Evolutionary conservation across 257 asterid genomes (phyloP).

Genomic region (Ligustrum vulgare): DNA sequence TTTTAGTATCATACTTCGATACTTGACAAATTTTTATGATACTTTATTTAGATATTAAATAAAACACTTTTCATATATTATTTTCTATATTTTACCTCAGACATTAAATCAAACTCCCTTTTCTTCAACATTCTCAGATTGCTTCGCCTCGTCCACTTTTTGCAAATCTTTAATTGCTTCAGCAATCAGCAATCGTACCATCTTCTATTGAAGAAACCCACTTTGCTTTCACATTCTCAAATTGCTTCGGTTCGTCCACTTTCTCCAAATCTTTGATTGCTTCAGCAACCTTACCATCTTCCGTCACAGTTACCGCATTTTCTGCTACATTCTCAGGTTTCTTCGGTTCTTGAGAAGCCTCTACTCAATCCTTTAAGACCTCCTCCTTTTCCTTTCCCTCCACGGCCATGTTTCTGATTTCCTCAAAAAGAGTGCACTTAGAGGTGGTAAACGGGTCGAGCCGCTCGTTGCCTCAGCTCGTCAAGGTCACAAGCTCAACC

Average conservation of each 20-base stretch:
- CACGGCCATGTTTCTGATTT: conserved; percentile 12
- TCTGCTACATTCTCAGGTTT: conserved; percentile 7
- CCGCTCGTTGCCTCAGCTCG: too few relatives aligned
- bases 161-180: not conserved
- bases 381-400: conserved; percentile 12
- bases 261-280: not conserved
- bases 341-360: conserved; percentile 16
- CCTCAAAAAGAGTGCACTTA: too few relatives aligned
- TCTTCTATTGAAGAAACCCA: not conserved
- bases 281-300: conserved; percentile 10
- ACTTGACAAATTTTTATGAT: too few relatives aligned
- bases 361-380: not conserved
- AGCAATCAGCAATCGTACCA: not conserved
- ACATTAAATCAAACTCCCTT: too few relatives aligned
- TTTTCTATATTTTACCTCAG: too few relatives aligned
- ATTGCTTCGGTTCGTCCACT: not conserved
- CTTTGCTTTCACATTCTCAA: not conserved
- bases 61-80: too few relatives aligned
- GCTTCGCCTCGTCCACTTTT: not conserved
- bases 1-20: too few relatives aligned
- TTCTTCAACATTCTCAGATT: conserved; percentile 8
- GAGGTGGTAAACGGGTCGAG: too few relatives aligned
- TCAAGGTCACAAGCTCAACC: too few relatives aligned
- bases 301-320: not conserved
- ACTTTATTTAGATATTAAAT: too few relatives aligned